phyloP scores from a whole-genome alignment of 805 yeast species.

The Yamadazyma laniorum region DNA sequence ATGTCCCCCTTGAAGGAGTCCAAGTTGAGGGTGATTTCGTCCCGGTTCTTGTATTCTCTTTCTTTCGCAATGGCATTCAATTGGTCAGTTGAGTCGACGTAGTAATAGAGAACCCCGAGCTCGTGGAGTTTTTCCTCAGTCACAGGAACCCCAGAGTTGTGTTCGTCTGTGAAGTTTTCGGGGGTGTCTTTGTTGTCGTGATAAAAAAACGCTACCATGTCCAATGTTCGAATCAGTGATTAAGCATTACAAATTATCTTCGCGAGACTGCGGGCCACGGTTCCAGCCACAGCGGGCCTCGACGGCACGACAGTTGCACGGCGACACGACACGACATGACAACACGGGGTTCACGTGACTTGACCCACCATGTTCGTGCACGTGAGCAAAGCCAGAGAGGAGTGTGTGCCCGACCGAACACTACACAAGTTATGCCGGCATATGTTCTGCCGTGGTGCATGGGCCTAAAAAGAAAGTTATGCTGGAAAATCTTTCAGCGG shows the following conservation, averaged over 20 bases:
- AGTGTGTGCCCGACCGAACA: too few relatives aligned
- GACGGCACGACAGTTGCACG: too few relatives aligned
- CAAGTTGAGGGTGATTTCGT: constrained; percentile 59
- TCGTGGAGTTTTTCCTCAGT: constrained; percentile 46
- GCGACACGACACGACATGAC: too few relatives aligned
- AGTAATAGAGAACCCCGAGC: constrained; percentile 68
- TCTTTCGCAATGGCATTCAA: constrained; percentile 67
- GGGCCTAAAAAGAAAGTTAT: too few relatives aligned
- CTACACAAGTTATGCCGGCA: too few relatives aligned
- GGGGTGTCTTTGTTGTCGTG: constrained; percentile 59
- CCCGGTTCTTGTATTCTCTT: constrained; percentile 79
- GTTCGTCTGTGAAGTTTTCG: constrained; percentile 64
- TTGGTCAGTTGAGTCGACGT: constrained; percentile 47
- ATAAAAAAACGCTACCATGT: constrained; percentile 40
- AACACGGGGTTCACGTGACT: too few relatives aligned
- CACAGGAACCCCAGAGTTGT: constrained; percentile 66
- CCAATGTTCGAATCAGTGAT: constrained; percentile 1
- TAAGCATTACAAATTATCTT: neutral
- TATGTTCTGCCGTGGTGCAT: too few relatives aligned
- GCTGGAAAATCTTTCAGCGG: neutral
- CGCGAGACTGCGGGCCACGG: too few relatives aligned
- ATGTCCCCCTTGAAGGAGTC: constrained; percentile 59
- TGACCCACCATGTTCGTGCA: too few relatives aligned
- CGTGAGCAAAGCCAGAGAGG: too few relatives aligned
- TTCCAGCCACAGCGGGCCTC: too few relatives aligned